A percentile compares a stretch with the other conserved stretches of the same genome.
These are phyloP conservation scores for Penicillium manginii DNA, from an alignment of 495 filamentous ascomycete species.

Conservation along the genomic window DNA sequence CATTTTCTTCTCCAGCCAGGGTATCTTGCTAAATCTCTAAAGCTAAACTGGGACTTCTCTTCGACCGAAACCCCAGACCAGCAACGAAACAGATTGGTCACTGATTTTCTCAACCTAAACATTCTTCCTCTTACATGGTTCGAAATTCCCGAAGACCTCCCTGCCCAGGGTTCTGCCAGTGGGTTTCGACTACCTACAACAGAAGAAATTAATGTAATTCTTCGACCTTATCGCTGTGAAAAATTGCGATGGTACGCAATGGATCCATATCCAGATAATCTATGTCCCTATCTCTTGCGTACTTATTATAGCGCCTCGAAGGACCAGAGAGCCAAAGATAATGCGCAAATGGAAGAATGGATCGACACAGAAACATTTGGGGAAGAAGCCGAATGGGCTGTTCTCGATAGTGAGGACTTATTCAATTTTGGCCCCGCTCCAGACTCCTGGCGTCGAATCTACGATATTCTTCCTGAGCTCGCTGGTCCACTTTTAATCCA, in stretches of 20 bases:
- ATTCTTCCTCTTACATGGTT: neutral
- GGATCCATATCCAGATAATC: neutral
- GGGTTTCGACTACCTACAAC: conserved; percentile 1
- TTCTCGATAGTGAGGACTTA: conserved; percentile 9
- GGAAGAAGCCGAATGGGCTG: conserved; percentile 9
- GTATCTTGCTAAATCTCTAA: neutral
- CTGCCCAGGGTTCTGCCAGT: too few species aligned
- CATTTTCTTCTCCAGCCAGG: neutral
- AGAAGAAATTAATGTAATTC: conserved; percentile 8
- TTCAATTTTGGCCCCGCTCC: conserved; percentile 10
- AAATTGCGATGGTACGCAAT: conserved; percentile 3
- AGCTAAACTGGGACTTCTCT: conserved; percentile 12
- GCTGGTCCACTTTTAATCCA: neutral
- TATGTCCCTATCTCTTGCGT: conserved; percentile 10
- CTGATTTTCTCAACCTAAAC: conserved; percentile 1
- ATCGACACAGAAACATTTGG: conserved; percentile 4
- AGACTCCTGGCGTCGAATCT: conserved; percentile 5
- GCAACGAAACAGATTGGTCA: conserved; percentile 3
- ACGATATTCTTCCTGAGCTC: conserved; percentile 11
- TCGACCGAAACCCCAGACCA: conserved; percentile 8
- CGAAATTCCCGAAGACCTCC: neutral
- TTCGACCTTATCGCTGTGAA: conserved; percentile 6
- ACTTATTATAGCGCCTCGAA: conserved; percentile 7
- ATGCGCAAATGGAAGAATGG: conserved; percentile 9
- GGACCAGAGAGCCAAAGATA: conserved; percentile 4